phyloP scores from a whole-genome alignment of 352 stramenopile species.

The Phytophthora chlamydospora region DNA sequence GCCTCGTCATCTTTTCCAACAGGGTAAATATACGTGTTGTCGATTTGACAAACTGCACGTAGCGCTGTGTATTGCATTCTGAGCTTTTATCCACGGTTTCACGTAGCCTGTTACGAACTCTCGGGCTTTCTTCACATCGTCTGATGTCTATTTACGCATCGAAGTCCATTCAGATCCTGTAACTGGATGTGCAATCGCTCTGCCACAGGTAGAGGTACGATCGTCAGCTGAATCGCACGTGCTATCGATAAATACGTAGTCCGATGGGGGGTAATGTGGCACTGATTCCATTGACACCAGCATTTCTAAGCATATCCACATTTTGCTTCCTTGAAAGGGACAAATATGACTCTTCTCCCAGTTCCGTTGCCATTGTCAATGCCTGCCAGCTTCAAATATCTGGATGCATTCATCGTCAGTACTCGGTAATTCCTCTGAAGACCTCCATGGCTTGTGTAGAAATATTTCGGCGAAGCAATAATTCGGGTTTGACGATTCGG shows the following conservation, averaged over 20 bases:
- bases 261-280: background rate
- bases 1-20: no score
- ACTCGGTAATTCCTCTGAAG: no score
- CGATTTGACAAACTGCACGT: background rate
- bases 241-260: slow-evolving; percentile 2
- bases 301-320: no score
- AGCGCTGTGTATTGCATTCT: background rate
- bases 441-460: no score
- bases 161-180: background rate
- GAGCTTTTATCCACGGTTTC: background rate
- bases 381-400: no score
- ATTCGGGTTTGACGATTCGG: background rate
- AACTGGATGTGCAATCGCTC: no score
- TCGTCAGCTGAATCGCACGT: no score
- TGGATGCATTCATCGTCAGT: no score
- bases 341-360: background rate
- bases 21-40: background rate
- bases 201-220: background rate
- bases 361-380: background rate
- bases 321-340: no score
- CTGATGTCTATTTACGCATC: background rate
- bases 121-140: background rate
- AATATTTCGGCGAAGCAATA: no score
- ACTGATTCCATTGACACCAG: no score
- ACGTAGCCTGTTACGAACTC: background rate